Conservation (phyloP, 495 filamentous ascomycete species). For the Neurospora sp. region DNA sequence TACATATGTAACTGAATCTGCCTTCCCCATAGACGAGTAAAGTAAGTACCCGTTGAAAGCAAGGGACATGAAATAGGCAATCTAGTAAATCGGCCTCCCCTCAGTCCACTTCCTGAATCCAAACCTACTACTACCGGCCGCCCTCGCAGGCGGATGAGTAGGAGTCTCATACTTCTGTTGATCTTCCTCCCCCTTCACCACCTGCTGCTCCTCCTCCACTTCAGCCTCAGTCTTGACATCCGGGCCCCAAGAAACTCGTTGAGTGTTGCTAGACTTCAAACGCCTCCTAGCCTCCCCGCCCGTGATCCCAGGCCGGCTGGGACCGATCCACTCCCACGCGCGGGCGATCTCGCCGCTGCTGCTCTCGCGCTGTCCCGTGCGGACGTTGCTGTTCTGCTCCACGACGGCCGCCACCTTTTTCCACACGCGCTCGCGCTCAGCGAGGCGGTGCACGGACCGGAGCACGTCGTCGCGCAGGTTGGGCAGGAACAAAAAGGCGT, state of each 20-base stretch:
- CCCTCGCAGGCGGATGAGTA: not conserved
- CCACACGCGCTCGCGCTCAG: constrained; percentile 70
- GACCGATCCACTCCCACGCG: constrained; percentile 95
- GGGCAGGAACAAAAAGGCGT: constrained; percentile 72
- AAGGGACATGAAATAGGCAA: not conserved
- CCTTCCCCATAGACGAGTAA: not conserved
- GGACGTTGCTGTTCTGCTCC: constrained; percentile 86
- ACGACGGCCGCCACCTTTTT: constrained; percentile 69
- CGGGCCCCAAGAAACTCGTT: constrained; percentile 34
- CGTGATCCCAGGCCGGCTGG: constrained; percentile 31
- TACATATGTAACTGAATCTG: not conserved
- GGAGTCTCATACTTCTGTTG: not conserved
- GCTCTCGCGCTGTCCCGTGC: constrained; percentile 72
- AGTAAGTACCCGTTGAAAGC: not conserved
- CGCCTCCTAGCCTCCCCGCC: constrained; percentile 25
- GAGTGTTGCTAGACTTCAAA: constrained; percentile 32
- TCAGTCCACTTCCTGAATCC: not conserved
- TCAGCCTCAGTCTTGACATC: constrained; percentile 20
- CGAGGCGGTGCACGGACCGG: constrained; percentile 65
- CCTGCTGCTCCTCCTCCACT: constrained; percentile 1
- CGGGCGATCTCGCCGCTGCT: constrained; percentile 76
- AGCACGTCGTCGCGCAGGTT: constrained; percentile 89
- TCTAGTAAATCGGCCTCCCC: not conserved
- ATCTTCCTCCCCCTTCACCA: not conserved
- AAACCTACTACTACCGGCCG: not conserved